Conservation (phyloP, 257 asterid species). For the Catharanthus roseus region DNA sequence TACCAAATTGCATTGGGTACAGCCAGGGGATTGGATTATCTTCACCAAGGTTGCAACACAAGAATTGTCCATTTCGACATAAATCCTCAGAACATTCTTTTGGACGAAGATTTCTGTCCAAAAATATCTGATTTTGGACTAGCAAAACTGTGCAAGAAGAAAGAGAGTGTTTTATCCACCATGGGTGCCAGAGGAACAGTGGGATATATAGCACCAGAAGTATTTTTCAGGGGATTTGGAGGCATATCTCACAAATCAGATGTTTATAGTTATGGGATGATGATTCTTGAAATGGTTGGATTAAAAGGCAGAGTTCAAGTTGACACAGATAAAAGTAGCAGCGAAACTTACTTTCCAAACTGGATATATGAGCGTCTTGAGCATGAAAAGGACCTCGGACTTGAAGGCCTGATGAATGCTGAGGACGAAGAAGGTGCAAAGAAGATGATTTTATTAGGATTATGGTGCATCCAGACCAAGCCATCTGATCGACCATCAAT, state of each 20-base stretch:
- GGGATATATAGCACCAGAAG: constrained; percentile 42
- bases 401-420: background rate
- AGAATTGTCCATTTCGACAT: constrained; percentile 31
- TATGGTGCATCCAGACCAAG: constrained; percentile 42
- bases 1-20: constrained; percentile 26
- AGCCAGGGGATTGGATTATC: constrained; percentile 39
- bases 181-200: constrained; percentile 30
- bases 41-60: constrained; percentile 29
- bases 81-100: constrained; percentile 36
- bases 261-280: constrained; percentile 33
- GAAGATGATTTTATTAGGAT: constrained; percentile 35
- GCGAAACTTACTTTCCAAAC: constrained; percentile 29
- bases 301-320: constrained; percentile 24
- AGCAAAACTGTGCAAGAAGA: constrained; percentile 27
- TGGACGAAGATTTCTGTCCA: constrained; percentile 29
- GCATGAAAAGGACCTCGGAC: constrained; percentile 1
- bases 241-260: constrained; percentile 18
- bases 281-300: constrained; percentile 31
- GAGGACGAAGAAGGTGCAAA: constrained; percentile 19
- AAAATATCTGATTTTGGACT: constrained; percentile 37
- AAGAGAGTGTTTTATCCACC: constrained; percentile 31
- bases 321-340: constrained; percentile 7
- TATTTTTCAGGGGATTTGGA: constrained; percentile 25
- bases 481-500: constrained; percentile 31
- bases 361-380: constrained; percentile 27